Percentiles rank a stretch among this genome's conserved stretches.
Evolutionary conservation across 139 green algal genomes (phyloP).

Genomic region (Volvox africanus): DNA sequence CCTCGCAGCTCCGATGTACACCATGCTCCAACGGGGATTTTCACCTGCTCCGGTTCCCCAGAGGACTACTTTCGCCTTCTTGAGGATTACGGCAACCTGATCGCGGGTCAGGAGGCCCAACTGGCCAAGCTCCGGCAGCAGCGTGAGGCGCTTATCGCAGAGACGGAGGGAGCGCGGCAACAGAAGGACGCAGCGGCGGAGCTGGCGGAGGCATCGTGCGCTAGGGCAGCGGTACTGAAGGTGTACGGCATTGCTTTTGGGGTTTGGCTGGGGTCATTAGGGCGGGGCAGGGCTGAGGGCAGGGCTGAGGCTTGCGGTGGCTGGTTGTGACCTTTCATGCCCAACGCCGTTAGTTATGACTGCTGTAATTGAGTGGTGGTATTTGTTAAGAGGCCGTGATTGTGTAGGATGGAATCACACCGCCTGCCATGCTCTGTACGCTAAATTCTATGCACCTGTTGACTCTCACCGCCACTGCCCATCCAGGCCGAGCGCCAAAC

Average conservation of each 20-base stretch:
- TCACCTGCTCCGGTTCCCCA: not conserved
- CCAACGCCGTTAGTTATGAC: not conserved
- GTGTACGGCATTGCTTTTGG: not conserved
- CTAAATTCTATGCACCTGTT: too few species aligned
- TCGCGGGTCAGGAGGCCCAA: slow-evolving; percentile 10
- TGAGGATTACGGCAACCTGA: slow-evolving; percentile 5
- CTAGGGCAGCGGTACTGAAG: slow-evolving; percentile 12
- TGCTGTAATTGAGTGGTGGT: not conserved
- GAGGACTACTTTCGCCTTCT: slow-evolving; percentile 15
- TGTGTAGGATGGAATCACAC: not conserved
- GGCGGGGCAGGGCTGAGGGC: too few species aligned
- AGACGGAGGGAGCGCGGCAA: not conserved
- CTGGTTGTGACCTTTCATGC: too few species aligned
- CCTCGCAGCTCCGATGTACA: not conserved
- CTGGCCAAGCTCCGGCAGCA: slow-evolving; percentile 28
- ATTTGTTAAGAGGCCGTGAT: not conserved
- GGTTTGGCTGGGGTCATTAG: not conserved
- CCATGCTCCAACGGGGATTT: not conserved
- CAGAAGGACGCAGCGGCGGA: slow-evolving; percentile 31
- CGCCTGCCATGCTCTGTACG: too few species aligned
- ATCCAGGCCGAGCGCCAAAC: slow-evolving; percentile 22
- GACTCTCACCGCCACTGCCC: not conserved
- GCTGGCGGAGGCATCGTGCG: not conserved
- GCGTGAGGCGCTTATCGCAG: not conserved
- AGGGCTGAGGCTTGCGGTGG: too few species aligned